Percentiles rank a stretch among this genome's conserved stretches.
These are phyloP conservation scores for Pseudogymnoascus sp. DNA, from an alignment of 2,329 filamentous ascomycete species.

Conservation along the genomic window DNA sequence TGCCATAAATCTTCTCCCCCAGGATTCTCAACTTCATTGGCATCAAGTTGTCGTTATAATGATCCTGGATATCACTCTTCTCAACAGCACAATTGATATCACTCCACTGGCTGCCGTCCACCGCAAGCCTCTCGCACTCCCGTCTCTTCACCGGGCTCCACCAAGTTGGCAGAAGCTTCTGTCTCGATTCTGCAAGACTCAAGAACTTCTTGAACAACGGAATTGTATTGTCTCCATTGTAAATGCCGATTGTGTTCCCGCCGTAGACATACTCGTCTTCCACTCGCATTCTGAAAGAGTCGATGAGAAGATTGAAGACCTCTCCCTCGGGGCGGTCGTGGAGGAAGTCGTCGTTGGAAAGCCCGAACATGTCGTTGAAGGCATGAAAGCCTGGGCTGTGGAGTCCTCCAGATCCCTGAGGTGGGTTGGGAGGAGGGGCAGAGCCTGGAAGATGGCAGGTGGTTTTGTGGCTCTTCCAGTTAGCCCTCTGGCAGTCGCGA, in stretches of 20 bases:
- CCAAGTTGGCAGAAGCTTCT: constrained; percentile 13
- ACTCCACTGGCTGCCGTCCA: not conserved
- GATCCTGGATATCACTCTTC: constrained; percentile 17
- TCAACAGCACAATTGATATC: constrained; percentile 13
- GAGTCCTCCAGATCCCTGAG: not conserved
- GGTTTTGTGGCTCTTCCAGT: constrained; percentile 24
- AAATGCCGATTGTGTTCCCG: constrained; percentile 10
- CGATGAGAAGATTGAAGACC: constrained; percentile 14
- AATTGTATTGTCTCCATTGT: constrained; percentile 11
- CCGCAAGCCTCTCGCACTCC: constrained; percentile 13
- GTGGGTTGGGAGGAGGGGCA: not conserved
- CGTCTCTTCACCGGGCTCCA: constrained; percentile 13
- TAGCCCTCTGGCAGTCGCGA: constrained; percentile 20
- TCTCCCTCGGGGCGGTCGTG: constrained; percentile 13
- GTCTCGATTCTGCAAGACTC: constrained; percentile 14
- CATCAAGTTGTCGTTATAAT: constrained; percentile 15
- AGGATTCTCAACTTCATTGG: constrained; percentile 16
- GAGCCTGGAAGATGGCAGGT: constrained; percentile 24
- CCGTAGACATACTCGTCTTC: constrained; percentile 16
- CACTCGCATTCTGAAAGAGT: constrained; percentile 16
- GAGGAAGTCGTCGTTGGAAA: constrained; percentile 11
- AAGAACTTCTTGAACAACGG: constrained; percentile 15
- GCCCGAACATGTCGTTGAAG: constrained; percentile 11
- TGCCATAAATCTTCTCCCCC: constrained; percentile 15
- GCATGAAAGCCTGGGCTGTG: not conserved